Evolutionary conservation across 2,329 filamentous ascomycete genomes (phyloP).

Genomic region (Plectosphaerella cucumerina): DNA sequence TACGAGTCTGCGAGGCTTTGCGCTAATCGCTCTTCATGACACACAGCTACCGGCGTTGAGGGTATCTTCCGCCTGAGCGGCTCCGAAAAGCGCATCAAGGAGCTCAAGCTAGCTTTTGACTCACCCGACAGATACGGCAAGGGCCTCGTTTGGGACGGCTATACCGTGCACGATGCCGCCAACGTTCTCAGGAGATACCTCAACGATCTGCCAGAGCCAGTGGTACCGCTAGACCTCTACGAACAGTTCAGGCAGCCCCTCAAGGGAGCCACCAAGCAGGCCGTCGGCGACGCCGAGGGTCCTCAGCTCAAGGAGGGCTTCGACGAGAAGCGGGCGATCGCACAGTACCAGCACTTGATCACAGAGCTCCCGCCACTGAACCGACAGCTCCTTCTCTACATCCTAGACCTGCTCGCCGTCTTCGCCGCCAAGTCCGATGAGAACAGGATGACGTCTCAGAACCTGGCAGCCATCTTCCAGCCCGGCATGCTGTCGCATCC

Average conservation of each 20-base stretch:
- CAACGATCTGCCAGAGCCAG: conserved; percentile 93
- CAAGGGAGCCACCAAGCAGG: conserved; percentile 65
- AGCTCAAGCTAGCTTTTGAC: conserved; percentile 86
- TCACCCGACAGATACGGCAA: conserved; percentile 95
- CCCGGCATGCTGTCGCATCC: conserved; percentile 94
- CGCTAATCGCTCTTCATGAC: conserved; percentile 18
- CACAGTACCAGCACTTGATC: conserved; percentile 82
- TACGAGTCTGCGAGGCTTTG: conserved; percentile 10
- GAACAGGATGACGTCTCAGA: conserved; percentile 95
- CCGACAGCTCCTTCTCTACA: conserved; percentile 89
- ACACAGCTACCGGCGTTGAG: conserved; percentile 82
- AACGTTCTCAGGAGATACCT: conserved; percentile 94
- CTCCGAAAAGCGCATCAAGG: conserved; percentile 97
- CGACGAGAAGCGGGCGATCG: conserved; percentile 67
- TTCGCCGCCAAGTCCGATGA: conserved; percentile 96
- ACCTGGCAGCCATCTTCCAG: conserved; percentile 95
- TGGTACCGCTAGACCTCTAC: conserved; percentile 91
- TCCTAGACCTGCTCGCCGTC: conserved; percentile 90
- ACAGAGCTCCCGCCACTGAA: conserved; percentile 91
- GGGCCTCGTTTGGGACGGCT: conserved; percentile 93
- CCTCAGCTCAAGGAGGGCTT: conserved; percentile 65
- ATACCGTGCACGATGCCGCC: conserved; percentile 96
- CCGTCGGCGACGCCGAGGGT: conserved; percentile 64
- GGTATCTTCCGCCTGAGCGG: conserved; percentile 95
- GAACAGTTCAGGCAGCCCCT: conserved; percentile 85